A percentile compares a stretch with the other conserved stretches of the same genome.
These are phyloP conservation scores for Vitis labrusca DNA, from an alignment of 164 flowering plant genomes.

Conservation along the genomic window DNA sequence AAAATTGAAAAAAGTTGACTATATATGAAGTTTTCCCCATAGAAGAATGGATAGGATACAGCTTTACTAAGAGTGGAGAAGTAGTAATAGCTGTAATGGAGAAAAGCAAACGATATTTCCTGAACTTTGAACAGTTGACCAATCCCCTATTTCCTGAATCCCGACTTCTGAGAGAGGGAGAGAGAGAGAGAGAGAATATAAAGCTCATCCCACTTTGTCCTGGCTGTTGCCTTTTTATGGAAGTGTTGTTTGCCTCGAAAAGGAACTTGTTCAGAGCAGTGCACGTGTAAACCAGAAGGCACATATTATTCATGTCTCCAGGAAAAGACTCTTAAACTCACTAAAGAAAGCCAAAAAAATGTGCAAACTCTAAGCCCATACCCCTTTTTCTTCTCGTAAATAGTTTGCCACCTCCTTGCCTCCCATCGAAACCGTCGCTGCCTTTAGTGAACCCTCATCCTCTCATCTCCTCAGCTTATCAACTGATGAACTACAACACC, in stretches of 20 bases:
- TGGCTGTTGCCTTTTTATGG: slow-evolving; percentile 21
- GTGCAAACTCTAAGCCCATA: slow-evolving; percentile 22
- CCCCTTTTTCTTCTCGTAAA: slow-evolving; percentile 18
- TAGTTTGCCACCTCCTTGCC: slow-evolving; percentile 4
- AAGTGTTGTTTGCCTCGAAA: slow-evolving; percentile 39
- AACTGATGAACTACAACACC: background rate
- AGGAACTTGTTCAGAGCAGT: slow-evolving; percentile 36
- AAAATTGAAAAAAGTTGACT: background rate
- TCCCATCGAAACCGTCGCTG: background rate
- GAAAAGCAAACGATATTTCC: background rate
- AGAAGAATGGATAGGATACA: slow-evolving; percentile 1
- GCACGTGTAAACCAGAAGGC: slow-evolving; percentile 38
- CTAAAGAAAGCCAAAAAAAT: background rate
- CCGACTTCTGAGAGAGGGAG: background rate
- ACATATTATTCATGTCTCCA: slow-evolving; percentile 29
- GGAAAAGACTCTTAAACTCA: slow-evolving; percentile 2
- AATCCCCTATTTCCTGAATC: slow-evolving; percentile 7
- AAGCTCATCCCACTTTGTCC: background rate
- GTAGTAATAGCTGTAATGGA: background rate
- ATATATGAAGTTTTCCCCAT: background rate
- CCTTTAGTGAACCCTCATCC: background rate
- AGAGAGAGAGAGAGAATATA: background rate
- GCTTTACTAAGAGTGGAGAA: no score
- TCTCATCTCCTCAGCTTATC: background rate
- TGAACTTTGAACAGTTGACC: slow-evolving; percentile 10